Conservation (phyloP, 2,329 filamentous ascomycete species). For the Exophiala oligosperma region DNA sequence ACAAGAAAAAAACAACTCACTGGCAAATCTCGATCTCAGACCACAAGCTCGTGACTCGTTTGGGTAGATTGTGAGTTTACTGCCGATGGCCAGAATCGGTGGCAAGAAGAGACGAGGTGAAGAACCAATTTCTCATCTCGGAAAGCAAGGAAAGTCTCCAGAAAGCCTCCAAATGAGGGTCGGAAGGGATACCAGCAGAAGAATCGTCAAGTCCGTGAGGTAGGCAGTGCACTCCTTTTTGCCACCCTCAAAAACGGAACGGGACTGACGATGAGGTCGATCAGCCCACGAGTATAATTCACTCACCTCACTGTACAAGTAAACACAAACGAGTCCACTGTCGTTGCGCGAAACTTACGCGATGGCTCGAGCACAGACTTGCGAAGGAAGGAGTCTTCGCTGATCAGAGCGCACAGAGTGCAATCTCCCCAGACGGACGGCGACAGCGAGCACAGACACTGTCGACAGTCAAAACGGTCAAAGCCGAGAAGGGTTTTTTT, state of each 20-base stretch:
- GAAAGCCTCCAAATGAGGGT: background rate
- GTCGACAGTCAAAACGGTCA: background rate
- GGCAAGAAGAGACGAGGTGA: background rate
- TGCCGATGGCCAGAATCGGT: background rate
- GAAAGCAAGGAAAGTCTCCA: no score
- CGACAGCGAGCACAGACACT: background rate
- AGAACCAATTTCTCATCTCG: no score
- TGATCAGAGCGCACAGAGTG: conserved; percentile 1
- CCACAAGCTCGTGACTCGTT: background rate
- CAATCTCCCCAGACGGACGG: background rate
- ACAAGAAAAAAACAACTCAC: background rate
- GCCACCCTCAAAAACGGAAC: background rate
- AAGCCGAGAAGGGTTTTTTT: background rate
- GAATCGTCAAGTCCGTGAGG: background rate
- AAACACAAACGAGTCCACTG: background rate
- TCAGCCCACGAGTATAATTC: background rate
- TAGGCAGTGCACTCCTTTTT: background rate
- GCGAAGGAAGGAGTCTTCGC: background rate
- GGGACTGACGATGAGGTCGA: background rate
- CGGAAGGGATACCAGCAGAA: background rate
- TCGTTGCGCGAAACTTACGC: background rate
- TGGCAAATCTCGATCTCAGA: background rate
- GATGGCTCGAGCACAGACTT: background rate
- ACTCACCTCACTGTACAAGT: background rate
- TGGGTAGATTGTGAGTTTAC: no score